These are phyloP conservation scores for Cladosporium sp. DNA, from an alignment of 2,329 filamentous ascomycete species.

Conservation along the genomic window DNA sequence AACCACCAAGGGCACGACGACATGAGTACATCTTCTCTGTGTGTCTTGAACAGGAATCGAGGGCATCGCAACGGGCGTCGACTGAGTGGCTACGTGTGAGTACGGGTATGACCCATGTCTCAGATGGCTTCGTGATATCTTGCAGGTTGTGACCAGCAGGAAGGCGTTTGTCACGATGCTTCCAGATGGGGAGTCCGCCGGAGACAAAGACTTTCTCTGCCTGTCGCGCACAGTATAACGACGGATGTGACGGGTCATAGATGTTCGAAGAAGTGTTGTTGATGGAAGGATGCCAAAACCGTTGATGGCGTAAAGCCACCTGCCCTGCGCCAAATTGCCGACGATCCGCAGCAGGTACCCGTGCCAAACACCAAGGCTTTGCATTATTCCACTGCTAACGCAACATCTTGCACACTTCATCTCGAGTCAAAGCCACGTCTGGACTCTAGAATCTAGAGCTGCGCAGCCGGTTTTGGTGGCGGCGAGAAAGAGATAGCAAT, in stretches of 20 bases:
- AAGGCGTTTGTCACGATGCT: not conserved
- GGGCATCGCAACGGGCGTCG: not conserved
- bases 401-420: not conserved
- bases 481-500: not conserved
- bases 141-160: slow-evolving; percentile 2
- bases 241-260: not conserved
- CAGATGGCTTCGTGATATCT: slow-evolving; percentile 17
- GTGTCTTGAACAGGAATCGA: slow-evolving; percentile 8
- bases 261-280: slow-evolving; percentile 3
- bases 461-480: not conserved
- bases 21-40: slow-evolving; percentile 10
- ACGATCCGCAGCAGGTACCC: slow-evolving; percentile 18
- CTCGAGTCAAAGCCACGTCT: not conserved
- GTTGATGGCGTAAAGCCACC: slow-evolving; percentile 12
- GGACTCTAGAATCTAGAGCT: not conserved
- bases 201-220: not conserved
- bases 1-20: slow-evolving; percentile 1
- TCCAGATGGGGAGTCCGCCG: not conserved
- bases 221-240: not conserved
- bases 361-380: not conserved
- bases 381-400: not conserved
- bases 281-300: slow-evolving; percentile 2
- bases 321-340: slow-evolving; percentile 6
- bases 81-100: slow-evolving; percentile 14
- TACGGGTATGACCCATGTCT: slow-evolving; percentile 18